Conservation (phyloP, 176 grass and related monocot genomes). For the Puya raimondii region DNA sequence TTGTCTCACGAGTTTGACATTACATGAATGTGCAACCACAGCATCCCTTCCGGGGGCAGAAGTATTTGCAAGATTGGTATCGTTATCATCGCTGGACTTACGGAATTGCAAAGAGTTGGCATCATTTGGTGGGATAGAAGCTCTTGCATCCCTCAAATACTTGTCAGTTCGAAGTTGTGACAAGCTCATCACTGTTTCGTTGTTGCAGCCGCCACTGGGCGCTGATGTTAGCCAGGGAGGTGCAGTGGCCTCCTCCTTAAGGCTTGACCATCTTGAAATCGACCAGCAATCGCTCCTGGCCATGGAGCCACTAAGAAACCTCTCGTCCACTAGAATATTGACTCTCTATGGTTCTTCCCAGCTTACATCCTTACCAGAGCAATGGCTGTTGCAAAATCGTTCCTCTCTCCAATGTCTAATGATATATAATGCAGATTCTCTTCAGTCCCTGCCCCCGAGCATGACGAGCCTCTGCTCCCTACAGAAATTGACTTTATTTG, state of each 20-base stretch:
- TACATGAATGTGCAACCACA: neutral
- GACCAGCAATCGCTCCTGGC: neutral
- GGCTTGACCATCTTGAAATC: neutral
- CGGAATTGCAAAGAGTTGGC: neutral
- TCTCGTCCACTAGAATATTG: neutral
- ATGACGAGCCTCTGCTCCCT: constrained; percentile 2
- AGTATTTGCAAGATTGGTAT: neutral
- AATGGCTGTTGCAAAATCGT: neutral
- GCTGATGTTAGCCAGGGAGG: neutral
- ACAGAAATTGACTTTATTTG: neutral
- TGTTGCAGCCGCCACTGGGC: neutral
- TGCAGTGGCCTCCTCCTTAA: neutral
- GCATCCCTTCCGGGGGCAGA: neutral
- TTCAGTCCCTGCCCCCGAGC: neutral
- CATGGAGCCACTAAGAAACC: neutral
- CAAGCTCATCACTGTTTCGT: neutral
- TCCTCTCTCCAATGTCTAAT: neutral
- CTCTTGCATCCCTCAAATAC: neutral
- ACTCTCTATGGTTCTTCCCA: neutral
- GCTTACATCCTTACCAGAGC: neutral
- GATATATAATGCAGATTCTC: neutral
- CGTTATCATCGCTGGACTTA: neutral
- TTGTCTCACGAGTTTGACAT: neutral
- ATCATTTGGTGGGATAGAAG: constrained; percentile 1
- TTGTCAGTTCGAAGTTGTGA: neutral